Evolutionary conservation across 352 stramenopile species (phyloP), one percentile per base, ranked within the genome.

Genomic region (Phytophthora sp.): DNA sequence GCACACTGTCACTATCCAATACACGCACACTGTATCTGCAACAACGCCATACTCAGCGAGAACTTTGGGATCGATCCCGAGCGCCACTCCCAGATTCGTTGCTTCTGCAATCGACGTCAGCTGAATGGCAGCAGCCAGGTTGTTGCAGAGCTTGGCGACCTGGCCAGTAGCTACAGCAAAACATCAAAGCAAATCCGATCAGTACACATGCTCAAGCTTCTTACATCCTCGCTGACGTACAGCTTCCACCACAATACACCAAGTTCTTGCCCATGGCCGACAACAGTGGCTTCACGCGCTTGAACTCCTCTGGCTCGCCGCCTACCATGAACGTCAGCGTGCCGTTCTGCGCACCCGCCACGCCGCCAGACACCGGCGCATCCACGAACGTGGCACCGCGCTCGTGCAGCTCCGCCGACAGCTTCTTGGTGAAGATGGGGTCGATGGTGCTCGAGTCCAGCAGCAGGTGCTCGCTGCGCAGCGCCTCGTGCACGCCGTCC

Each of bases 281-380:
- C 27, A 99, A 72, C 24, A 98, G 60, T 15, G 87, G 83, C 72
- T 92, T 92, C 44, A 92, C 76, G 9, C 71, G 59, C 37, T 92
- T 69, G 49, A 90, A 95, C 39, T 90, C 85, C 2, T 69, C 54
- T 12, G 53, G 45, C 32, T 77, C 68, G 45, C 88, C 91, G 38
- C 96, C 95, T 31, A 98, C 92, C 92, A 99, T 99, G 79, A 99
- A 99, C n/a, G 97, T 99, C 13, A 99, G 78, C 35, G 95, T 99
- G 23, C 79, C 96, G 58, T 97, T 95, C 68, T 96, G 82, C 5
- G 97, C 97, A n/a, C 96, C 97, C 12, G 91, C 89, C 13, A 99
- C 96, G n/a, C 96, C 96, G 26, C 97, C 97, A 51, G 93, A 99
- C 32, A 99, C 97, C 1, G 97, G 97, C 13, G 97, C 97, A 74